Conservation (phyloP, 2,329 filamentous ascomycete species). For the Curvularia verruculosa region DNA sequence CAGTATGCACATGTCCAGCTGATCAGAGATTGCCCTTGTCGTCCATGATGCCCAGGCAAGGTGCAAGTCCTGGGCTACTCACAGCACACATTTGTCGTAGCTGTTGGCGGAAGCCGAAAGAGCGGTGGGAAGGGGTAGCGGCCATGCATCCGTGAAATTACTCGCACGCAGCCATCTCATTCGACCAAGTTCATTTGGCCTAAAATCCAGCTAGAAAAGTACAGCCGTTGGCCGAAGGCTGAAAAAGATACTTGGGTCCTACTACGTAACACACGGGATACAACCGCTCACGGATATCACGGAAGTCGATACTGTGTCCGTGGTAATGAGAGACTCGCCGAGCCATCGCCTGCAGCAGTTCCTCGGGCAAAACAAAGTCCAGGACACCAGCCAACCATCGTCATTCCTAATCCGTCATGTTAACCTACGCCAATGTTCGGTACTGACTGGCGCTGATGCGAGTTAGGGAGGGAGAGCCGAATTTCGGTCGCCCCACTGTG, state of each 20-base stretch:
- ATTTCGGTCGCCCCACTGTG: constrained; percentile 12
- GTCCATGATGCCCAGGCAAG: constrained; percentile 7
- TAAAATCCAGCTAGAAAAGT: constrained; percentile 3
- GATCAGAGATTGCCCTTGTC: constrained; percentile 18
- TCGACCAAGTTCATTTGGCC: constrained; percentile 11
- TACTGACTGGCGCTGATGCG: constrained; percentile 11
- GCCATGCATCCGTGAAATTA: constrained; percentile 12
- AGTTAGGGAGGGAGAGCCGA: constrained; percentile 5
- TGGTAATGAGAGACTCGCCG: background rate
- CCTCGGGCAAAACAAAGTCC: background rate
- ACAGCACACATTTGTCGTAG: constrained; percentile 8
- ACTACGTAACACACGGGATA: background rate
- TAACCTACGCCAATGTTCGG: constrained; percentile 7
- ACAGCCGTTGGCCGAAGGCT: constrained; percentile 5
- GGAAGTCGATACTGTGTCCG: constrained; percentile 1
- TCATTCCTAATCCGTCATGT: constrained; percentile 5
- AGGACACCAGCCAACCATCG: background rate
- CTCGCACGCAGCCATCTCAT: constrained; percentile 3
- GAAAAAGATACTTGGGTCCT: background rate
- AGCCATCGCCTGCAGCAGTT: constrained; percentile 6
- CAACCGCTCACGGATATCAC: constrained; percentile 7
- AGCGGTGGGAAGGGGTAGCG: constrained; percentile 27
- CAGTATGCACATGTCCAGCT: constrained; percentile 31
- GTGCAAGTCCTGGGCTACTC: constrained; percentile 6
- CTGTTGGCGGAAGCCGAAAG: constrained; percentile 22